Base-by-base conservation (phyloP, 192 early-diverging fungal species). In the Podila horticola region DNA sequence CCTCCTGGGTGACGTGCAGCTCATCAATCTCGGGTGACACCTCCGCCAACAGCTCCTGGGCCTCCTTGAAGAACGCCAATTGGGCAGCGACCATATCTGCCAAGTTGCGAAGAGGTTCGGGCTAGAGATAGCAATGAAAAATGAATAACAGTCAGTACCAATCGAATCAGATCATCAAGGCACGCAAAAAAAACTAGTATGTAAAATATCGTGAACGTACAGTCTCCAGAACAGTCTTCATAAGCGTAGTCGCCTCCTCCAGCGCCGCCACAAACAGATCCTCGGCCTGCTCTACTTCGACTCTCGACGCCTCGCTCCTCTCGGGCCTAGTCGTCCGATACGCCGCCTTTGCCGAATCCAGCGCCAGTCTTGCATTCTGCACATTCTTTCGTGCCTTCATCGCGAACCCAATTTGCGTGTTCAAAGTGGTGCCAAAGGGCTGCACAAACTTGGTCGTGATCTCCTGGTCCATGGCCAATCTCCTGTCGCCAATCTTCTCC, bases 181-280 rank as follows among this genome's bases (percentile, higher is more conserved):
- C 2, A 20, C 24, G n/a, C 3, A 11, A 5, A 30, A 19, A 60
- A 36, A 17, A 24, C 15, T 5, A 12, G 29, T 8, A 34, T 58
- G 26, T 2, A 64, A 17, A 72, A 17, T 69, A 70, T 57, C 22
- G 8, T 36, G 31, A 62, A 9, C 87, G 85, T 82, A 90, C 89
- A 76, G 87, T 94, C 74, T 96, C 96, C 30, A 98, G 90, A 10
- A 97, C 95, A 28, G 91, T 84, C 76, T 94, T 94, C 98, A 99
- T 99, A 68, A 96, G 89, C 11, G 86, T 92, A 83, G 96, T 99
- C 22, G 96, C 95, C 74, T 98, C 96, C 77, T 98, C 97, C 31
- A 99, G 93, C 8, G 94, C 93, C 17, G 93, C 94, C 9, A 98
- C 96, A 90, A 98, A 98, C 63, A 93, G 91, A 87, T 98, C 98